These are phyloP conservation scores for Trametes hirsuta DNA, from an alignment of 1,284 basidiomycete genomes.

Conservation along the genomic window DNA sequence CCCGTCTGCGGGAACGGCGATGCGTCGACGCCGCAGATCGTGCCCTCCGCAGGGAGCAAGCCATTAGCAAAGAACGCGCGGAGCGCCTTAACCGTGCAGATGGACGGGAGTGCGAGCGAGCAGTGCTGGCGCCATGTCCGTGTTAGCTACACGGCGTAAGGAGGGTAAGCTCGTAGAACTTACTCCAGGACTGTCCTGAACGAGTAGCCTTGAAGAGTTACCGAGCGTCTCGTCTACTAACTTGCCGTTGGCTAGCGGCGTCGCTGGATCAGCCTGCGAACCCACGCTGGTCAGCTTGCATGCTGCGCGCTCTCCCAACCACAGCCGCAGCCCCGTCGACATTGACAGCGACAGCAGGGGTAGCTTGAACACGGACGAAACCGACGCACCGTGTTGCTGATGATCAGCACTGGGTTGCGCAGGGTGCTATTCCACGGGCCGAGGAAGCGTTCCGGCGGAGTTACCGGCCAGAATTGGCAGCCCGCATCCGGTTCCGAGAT, in stretches of 20 bases:
- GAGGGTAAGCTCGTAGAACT: background rate
- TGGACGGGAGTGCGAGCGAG: constrained; percentile 44
- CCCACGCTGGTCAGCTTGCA: background rate
- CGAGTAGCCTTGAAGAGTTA: constrained; percentile 18
- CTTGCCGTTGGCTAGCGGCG: constrained; percentile 20
- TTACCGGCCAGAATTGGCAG: constrained; percentile 17
- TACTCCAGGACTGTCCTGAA: constrained; percentile 26
- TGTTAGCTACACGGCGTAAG: background rate
- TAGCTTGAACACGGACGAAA: background rate
- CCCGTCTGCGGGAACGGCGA: constrained; percentile 19
- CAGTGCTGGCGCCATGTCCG: constrained; percentile 33
- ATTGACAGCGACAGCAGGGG: too few relatives aligned
- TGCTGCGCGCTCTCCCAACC: background rate
- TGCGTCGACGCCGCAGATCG: constrained; percentile 38
- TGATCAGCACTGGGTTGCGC: constrained; percentile 24
- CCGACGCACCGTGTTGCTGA: constrained; percentile 23
- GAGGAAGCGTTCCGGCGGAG: constrained; percentile 24
- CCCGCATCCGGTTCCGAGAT: constrained; percentile 29
- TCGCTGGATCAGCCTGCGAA: constrained; percentile 21
- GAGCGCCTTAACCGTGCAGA: constrained; percentile 46
- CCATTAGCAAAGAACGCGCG: constrained; percentile 46
- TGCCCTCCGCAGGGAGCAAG: constrained; percentile 42
- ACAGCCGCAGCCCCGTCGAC: too few relatives aligned
- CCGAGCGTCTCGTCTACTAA: constrained; percentile 18
- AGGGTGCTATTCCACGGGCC: constrained; percentile 27